These are phyloP conservation scores for Agaricales sp. DNA, from an alignment of 1,284 basidiomycete species.

Conservation along the genomic window DNA sequence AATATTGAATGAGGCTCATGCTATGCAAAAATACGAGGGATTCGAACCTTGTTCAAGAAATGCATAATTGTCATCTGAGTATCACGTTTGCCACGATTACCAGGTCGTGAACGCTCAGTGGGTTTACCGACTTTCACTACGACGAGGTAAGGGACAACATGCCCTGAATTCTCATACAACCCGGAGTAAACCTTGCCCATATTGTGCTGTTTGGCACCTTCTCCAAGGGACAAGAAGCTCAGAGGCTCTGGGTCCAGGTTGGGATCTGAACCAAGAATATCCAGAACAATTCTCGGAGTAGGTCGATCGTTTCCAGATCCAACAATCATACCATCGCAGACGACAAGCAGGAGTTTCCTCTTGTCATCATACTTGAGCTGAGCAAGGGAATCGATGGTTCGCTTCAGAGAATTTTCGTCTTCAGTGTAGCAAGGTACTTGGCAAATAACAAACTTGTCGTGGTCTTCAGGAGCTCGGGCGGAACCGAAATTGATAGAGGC, in stretches of 20 bases:
- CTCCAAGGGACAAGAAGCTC: constrained; percentile 88
- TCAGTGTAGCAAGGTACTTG: constrained; percentile 98
- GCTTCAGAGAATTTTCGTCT: constrained; percentile 79
- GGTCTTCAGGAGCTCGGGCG: constrained; percentile 83
- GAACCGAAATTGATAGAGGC: constrained; percentile 86
- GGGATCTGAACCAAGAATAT: constrained; percentile 92
- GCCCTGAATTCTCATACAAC: constrained; percentile 87
- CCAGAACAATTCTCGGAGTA: constrained; percentile 89
- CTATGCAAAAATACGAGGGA: constrained; percentile 4
- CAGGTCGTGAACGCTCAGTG: constrained; percentile 84
- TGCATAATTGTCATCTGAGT: constrained; percentile 96
- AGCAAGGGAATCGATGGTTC: constrained; percentile 92
- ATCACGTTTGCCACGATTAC: constrained; percentile 95
- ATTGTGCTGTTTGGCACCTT: constrained; percentile 94
- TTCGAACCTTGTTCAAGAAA: constrained; percentile 86
- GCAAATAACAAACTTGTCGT: constrained; percentile 98
- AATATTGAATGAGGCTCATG: constrained; percentile 2
- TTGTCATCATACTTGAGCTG: constrained; percentile 97
- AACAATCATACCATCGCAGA: constrained; percentile 98
- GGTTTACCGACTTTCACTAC: constrained; percentile 97
- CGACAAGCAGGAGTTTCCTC: constrained; percentile 87
- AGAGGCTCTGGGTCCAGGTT: constrained; percentile 92
- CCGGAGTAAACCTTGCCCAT: constrained; percentile 99
- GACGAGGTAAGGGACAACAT: constrained; percentile 94
- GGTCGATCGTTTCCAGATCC: constrained; percentile 91